Base-by-base conservation (phyloP, 2,329 filamentous ascomycete species). In the Hymenoscyphus scutula region DNA sequence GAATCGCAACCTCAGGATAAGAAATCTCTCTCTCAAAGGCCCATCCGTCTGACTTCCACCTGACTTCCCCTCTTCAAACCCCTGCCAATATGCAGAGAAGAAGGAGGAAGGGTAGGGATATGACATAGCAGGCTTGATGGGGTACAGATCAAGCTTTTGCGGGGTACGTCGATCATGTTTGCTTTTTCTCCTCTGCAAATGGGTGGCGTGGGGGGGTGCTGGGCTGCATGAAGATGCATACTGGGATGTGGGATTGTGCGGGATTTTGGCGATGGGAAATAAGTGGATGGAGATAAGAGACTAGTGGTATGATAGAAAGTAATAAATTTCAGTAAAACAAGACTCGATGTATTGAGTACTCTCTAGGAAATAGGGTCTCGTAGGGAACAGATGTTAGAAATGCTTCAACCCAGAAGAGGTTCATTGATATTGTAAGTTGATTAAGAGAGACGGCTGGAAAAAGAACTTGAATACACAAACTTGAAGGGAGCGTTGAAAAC, bases 61-160 rank as follows among this genome's bases (percentile, higher is more conserved):
- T 23, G 23, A 19, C 13, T n/a, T n/a, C 37, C 30, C 30, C 30
- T 32, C 34, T 37, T 37, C 34, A 13, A 37, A 13, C 45, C 19
- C 45, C n/a, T 27, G 45, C 45, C 45, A 51, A 51, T 19, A 25
- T 13, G 45, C 45, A 25, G 10, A 13, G 3, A 51, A 13, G 19
- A 51, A 19, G 19, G 13, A 11, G 8, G 23, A 23, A 5, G 45
- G 45, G 45, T 25, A 23, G n/a, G 19, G 45, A 51, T 23, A 51
- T 51, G 23, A 13, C n/a, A 11, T 13, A 11, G n/a, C 45, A 48
- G 45, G 45, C 45, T 51, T 51, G 19, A 25, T 5, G 45, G 45
- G 19, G 45, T 51, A 25, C 45, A 51, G 25, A 51, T 51, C 45
- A 51, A 51, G 45, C 45, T 51, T 51, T 51, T 51, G 45, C 45